Conservation (phyloP, 2,329 filamentous ascomycete genomes). For the Penicillium oxalicum region DNA sequence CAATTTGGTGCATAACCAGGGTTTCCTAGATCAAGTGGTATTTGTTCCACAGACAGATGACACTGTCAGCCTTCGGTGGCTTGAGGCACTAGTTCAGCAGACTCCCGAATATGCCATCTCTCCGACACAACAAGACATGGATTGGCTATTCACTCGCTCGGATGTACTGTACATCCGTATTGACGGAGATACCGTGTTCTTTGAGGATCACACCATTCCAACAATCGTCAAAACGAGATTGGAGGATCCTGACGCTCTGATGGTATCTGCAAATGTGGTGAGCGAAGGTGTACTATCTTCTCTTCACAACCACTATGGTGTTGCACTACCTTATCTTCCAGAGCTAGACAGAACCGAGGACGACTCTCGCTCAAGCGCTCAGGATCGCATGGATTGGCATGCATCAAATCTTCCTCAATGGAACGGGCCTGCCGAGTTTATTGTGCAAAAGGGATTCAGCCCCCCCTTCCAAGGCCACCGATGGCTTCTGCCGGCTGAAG, state of each 20-base stretch:
- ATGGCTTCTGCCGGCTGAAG: slow-evolving; percentile 44
- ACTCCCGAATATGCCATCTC: slow-evolving; percentile 27
- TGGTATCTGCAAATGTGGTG: slow-evolving; percentile 53
- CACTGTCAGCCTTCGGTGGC: slow-evolving; percentile 32
- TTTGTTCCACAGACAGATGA: slow-evolving; percentile 38
- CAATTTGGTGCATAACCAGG: slow-evolving; percentile 37
- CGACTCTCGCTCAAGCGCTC: slow-evolving; percentile 12
- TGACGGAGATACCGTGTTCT: slow-evolving; percentile 40
- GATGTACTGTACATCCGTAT: slow-evolving; percentile 39
- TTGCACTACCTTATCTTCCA: slow-evolving; percentile 50
- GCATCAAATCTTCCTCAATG: slow-evolving; percentile 31
- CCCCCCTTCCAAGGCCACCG: slow-evolving; percentile 40
- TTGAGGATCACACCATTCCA: slow-evolving; percentile 46
- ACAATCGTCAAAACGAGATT: slow-evolving; percentile 50
- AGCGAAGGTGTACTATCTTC: slow-evolving; percentile 52
- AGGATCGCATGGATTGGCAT: slow-evolving; percentile 26
- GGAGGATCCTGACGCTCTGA: slow-evolving; percentile 46
- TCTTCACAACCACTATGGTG: slow-evolving; percentile 51
- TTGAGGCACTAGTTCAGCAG: slow-evolving; percentile 27
- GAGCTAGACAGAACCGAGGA: slow-evolving; percentile 31
- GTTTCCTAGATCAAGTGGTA: slow-evolving; percentile 40
- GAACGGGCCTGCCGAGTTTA: slow-evolving; percentile 28
- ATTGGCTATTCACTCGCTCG: slow-evolving; percentile 16
- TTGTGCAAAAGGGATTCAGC: slow-evolving; percentile 22
- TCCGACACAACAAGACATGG: slow-evolving; percentile 6